Evolutionary conservation across 257 asterid species (phyloP).

Genomic region (Fraxinus excelsior): DNA sequence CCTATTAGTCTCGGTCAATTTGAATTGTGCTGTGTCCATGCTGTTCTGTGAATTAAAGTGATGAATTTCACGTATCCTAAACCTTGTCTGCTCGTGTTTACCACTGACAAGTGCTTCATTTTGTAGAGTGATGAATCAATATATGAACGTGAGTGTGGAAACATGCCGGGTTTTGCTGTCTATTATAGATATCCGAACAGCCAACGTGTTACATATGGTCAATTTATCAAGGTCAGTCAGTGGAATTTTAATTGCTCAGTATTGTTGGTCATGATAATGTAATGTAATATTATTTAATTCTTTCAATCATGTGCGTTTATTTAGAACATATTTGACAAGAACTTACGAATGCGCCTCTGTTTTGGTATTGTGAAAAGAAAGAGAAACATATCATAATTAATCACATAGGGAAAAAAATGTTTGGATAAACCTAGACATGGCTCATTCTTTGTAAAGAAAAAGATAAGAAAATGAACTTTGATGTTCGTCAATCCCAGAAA

Average conservation of each 20-base stretch:
- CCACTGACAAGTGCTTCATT: slow-evolving; percentile 18
- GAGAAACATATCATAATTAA: background rate
- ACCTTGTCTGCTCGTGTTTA: slow-evolving; percentile 2
- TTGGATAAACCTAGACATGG: background rate
- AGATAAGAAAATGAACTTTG: background rate
- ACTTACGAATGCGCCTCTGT: background rate
- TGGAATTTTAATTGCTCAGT: slow-evolving; percentile 13
- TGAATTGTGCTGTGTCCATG: background rate
- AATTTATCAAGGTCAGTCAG: slow-evolving; percentile 82
- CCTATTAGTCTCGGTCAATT: slow-evolving; percentile 6
- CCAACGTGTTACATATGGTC: slow-evolving; percentile 93
- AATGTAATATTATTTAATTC: background rate
- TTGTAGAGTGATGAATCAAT: slow-evolving; percentile 83
- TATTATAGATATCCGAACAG: slow-evolving; percentile 96
- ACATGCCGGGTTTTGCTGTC: slow-evolving; percentile 99
- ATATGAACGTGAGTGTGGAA: slow-evolving; percentile 97
- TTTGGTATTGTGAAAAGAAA: background rate
- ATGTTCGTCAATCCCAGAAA: background rate
- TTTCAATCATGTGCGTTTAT: slow-evolving; percentile 8
- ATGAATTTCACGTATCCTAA: slow-evolving; percentile 3
- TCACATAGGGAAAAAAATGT: background rate
- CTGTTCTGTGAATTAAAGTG: background rate
- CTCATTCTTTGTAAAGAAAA: background rate
- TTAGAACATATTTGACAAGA: background rate
- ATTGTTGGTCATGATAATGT: slow-evolving; percentile 4